Evolutionary conservation across 768 basidiomycete genomes (phyloP).

Genomic region (Piloderma croceum): DNA sequence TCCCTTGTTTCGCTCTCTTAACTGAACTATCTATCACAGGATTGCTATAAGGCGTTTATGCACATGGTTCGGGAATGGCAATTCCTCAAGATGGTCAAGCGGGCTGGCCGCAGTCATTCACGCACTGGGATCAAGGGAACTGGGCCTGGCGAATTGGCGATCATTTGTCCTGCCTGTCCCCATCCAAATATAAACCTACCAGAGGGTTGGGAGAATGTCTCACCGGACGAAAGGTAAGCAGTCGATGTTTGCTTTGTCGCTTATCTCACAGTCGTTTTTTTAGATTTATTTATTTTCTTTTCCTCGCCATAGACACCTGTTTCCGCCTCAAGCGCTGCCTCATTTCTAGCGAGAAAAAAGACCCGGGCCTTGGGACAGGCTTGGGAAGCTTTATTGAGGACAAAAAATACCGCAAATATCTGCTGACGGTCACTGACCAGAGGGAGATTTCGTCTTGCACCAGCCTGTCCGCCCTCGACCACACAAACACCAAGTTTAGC

Average conservation of each 20-base stretch:
- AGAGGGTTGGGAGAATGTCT: constrained; percentile 11
- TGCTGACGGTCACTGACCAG: constrained; percentile 7
- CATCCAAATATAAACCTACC: constrained; percentile 23
- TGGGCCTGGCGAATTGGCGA: constrained; percentile 15
- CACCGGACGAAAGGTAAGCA: constrained; percentile 1
- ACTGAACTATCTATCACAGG: not conserved
- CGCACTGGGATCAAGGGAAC: constrained; percentile 16
- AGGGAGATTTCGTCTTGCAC: constrained; percentile 20
- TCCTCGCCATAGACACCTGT: constrained; percentile 24
- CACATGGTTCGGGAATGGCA: constrained; percentile 16
- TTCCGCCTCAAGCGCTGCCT: constrained; percentile 21
- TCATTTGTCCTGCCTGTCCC: constrained; percentile 25
- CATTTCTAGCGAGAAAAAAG: constrained; percentile 8
- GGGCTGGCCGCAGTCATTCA: constrained; percentile 20
- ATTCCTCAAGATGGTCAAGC: constrained; percentile 20
- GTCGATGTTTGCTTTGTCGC: not conserved
- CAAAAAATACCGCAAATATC: constrained; percentile 12
- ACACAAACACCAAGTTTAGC: not conserved
- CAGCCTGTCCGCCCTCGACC: constrained; percentile 6
- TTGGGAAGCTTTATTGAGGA: constrained; percentile 22
- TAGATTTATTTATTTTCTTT: constrained; percentile 22
- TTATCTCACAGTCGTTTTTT: not conserved
- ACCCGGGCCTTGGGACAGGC: constrained; percentile 21
- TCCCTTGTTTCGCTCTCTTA: not conserved
- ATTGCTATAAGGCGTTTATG: constrained; percentile 14